Evolutionary conservation across 345 rosid genomes (phyloP).

Genomic region (Psidium friedrichsthalianum): DNA sequence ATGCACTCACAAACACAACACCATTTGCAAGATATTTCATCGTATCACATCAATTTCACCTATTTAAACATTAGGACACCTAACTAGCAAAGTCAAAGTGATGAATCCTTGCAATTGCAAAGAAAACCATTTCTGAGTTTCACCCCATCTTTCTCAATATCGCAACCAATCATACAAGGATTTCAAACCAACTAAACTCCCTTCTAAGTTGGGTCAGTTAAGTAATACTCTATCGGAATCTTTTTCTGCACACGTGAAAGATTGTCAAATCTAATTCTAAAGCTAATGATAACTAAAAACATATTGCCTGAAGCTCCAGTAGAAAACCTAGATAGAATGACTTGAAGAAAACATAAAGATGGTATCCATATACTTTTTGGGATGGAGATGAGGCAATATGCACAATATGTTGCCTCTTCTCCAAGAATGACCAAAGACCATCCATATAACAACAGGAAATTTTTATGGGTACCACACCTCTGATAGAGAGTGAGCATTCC

Average conservation of each 20-base stretch:
- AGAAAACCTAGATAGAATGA: neutral
- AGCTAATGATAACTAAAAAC: neutral
- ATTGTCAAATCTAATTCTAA: neutral
- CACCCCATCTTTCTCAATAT: neutral
- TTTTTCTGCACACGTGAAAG: neutral
- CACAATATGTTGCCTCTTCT: neutral
- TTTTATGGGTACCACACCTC: slow-evolving; percentile 18
- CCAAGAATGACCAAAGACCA: neutral
- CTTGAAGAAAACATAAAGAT: neutral
- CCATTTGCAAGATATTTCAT: neutral
- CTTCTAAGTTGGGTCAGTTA: neutral
- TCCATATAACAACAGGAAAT: neutral
- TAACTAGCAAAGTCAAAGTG: neutral
- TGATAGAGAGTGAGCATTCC: slow-evolving; percentile 3
- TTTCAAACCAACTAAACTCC: neutral
- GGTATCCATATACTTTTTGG: neutral
- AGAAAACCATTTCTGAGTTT: neutral
- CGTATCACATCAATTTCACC: neutral
- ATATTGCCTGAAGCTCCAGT: neutral
- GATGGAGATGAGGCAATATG: neutral
- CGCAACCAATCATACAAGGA: neutral
- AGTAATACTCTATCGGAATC: neutral
- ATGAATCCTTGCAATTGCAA: neutral
- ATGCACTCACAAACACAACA: neutral
- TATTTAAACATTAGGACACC: neutral